Evolutionary conservation across 257 asterid species (phyloP), one percentile per base, ranked within the genome.

Genomic region (Prunella vulgaris): DNA sequence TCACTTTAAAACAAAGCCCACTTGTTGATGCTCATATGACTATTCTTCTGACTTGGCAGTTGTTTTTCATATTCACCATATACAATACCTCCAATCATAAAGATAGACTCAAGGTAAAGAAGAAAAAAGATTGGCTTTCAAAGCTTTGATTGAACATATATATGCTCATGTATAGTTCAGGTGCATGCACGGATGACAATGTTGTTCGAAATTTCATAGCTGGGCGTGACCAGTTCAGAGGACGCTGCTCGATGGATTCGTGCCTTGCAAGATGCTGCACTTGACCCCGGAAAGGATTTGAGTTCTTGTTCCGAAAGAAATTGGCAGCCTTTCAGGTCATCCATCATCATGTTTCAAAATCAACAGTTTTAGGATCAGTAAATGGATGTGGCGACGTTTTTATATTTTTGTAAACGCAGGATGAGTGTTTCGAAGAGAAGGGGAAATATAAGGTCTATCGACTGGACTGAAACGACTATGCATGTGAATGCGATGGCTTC

Each of bases 321-420:
- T 73, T 89, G 89, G 92, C 92, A 84, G 75, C 96, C 95, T 72
- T 89, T 91, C 80, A 87, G 93, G 97, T 89, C 22, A 49, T 17
- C 24, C 4, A 51, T 25, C 8, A 44, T n/a, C 1, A 35, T 21
- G 33, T 66, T 46, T 28, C 58, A 14, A 33, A 56, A 54, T 30
- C 7, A 12, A 30, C 14, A 65, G 57, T 46, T 58, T 57, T 66
- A 25, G 17, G 52, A 3, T 49, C 12, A 49, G 12, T 49, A 12
- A 22, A 13, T 48, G 15, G n/a, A 49, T 17, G 53, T 46, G 32
- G n/a, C 35, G 60, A 12, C 32, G 17, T 32, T 62, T 51, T 62
- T 38, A 1, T 4, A 1, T 46, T 46, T 46, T 52, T 75, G 33
- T 57, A 20, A 52, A 25, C 28, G 28, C 83, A 91, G 96, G 72